Evolutionary conservation across 495 filamentous ascomycete species (phyloP).

Genomic region (Podospora bellae-mahoneyi): DNA sequence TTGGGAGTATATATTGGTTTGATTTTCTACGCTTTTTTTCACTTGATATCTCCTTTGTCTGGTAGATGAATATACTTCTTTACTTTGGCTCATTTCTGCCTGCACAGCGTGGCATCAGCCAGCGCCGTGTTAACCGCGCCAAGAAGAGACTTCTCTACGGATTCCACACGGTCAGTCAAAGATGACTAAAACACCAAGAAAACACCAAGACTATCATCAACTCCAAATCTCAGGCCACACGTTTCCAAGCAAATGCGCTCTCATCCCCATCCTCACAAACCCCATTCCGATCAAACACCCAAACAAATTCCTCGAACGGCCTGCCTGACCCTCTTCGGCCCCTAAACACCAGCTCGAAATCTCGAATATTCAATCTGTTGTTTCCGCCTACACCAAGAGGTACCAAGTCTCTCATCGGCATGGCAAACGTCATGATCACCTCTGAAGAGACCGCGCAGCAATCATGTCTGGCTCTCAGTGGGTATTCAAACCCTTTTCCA

Average conservation of each 20-base stretch:
- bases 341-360: constrained; percentile 17
- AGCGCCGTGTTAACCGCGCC: neutral
- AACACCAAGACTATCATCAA: neutral
- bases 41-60: too few relatives aligned
- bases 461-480: neutral
- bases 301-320: constrained; percentile 1
- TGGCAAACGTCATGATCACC: constrained; percentile 19
- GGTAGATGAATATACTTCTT: too few relatives aligned
- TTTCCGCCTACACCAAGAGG: constrained; percentile 16
- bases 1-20: too few relatives aligned
- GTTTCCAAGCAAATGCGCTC: neutral
- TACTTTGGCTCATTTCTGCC: too few relatives aligned
- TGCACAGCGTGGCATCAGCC: neutral
- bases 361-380: constrained; percentile 11
- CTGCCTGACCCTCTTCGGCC: neutral
- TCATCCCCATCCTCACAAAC: neutral
- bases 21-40: too few relatives aligned
- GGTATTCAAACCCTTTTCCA: constrained; percentile 6
- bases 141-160: neutral
- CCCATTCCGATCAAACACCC: neutral
- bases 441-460: neutral
- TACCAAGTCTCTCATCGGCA: constrained; percentile 17
- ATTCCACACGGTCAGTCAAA: too few relatives aligned
- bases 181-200: neutral
- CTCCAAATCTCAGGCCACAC: neutral